Percentiles rank a stretch among this genome's conserved stretches.
These are phyloP conservation scores for Geoglossum cookeanum DNA, from an alignment of 2,329 filamentous ascomycete genomes.

Conservation along the genomic window DNA sequence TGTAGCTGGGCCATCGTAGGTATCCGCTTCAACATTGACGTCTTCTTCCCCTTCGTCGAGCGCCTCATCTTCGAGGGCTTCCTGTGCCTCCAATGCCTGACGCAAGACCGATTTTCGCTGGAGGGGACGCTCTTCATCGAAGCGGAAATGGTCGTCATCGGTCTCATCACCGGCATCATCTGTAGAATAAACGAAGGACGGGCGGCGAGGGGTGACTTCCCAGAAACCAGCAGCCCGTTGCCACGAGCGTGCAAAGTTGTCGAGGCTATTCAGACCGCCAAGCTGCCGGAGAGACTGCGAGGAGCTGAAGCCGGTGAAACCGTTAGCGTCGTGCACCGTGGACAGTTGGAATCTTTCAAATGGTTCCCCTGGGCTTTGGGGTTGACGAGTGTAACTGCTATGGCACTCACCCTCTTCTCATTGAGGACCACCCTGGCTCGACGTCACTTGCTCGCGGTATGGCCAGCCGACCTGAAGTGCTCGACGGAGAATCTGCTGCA, in stretches of 20 bases:
- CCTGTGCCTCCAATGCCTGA: not conserved
- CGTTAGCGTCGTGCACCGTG: not conserved
- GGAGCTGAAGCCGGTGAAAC: conserved; percentile 15
- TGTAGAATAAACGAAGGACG: conserved; percentile 43
- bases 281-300: conserved; percentile 39
- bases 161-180: conserved; percentile 27
- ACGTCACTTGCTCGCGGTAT: not conserved
- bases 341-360: not conserved
- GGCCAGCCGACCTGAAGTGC: not conserved
- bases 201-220: conserved; percentile 66
- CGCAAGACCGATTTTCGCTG: conserved; percentile 11
- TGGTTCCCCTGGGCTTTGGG: too few species aligned
- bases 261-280: conserved; percentile 82
- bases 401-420: not conserved
- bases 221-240: conserved; percentile 75
- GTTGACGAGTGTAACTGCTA: too few species aligned
- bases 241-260: conserved; percentile 85
- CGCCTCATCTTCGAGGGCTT: not conserved
- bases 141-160: conserved; percentile 24
- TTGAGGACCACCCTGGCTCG: not conserved
- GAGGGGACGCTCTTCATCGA: not conserved
- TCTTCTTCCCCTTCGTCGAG: conserved; percentile 14
- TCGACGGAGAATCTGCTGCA: not conserved
- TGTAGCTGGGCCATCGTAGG: conserved; percentile 11
- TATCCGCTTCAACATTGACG: conserved; percentile 5